Evolutionary conservation across 768 basidiomycete species (phyloP).

Genomic region (Mycena vitilis): DNA sequence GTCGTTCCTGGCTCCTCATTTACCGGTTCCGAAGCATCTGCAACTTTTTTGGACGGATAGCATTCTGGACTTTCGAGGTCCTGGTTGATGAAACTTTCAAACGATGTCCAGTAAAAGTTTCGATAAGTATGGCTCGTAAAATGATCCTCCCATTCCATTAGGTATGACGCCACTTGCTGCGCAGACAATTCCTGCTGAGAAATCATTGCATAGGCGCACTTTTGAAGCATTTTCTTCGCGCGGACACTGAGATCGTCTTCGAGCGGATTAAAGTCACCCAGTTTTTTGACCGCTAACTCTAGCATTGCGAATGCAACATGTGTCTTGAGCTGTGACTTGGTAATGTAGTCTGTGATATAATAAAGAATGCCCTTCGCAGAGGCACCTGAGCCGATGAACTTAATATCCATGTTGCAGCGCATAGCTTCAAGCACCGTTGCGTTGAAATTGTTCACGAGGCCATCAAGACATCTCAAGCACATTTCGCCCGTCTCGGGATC

Average conservation of each 20-base stretch:
- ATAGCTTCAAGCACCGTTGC: slow-evolving; percentile 28
- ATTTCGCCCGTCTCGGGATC: slow-evolving; percentile 40
- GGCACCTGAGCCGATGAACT: slow-evolving; percentile 39
- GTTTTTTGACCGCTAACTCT: slow-evolving; percentile 31
- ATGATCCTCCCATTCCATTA: slow-evolving; percentile 43
- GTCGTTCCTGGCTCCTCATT: too few species aligned
- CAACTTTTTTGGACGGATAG: slow-evolving; percentile 29
- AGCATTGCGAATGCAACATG: slow-evolving; percentile 37
- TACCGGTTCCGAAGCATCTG: too few species aligned
- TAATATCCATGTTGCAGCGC: background rate
- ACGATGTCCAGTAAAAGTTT: slow-evolving; percentile 41
- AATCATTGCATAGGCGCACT: slow-evolving; percentile 40
- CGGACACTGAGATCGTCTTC: background rate
- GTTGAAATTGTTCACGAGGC: slow-evolving; percentile 28
- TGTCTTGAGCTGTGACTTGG: slow-evolving; percentile 41
- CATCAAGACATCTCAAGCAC: slow-evolving; percentile 39
- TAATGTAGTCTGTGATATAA: slow-evolving; percentile 53
- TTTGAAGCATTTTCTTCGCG: slow-evolving; percentile 41
- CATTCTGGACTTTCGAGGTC: slow-evolving; percentile 42
- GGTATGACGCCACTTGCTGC: slow-evolving; percentile 43
- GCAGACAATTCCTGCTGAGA: slow-evolving; percentile 41
- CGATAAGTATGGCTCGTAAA: slow-evolving; percentile 43
- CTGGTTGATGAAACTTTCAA: slow-evolving; percentile 35
- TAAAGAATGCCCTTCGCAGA: slow-evolving; percentile 46
- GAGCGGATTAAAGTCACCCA: slow-evolving; percentile 27